A percentile compares a stretch with the other conserved stretches of the same genome.
These are phyloP conservation scores for Chrysopogon serrulatus DNA, from an alignment of 176 grass and related monocot genomes.

Conservation along the genomic window DNA sequence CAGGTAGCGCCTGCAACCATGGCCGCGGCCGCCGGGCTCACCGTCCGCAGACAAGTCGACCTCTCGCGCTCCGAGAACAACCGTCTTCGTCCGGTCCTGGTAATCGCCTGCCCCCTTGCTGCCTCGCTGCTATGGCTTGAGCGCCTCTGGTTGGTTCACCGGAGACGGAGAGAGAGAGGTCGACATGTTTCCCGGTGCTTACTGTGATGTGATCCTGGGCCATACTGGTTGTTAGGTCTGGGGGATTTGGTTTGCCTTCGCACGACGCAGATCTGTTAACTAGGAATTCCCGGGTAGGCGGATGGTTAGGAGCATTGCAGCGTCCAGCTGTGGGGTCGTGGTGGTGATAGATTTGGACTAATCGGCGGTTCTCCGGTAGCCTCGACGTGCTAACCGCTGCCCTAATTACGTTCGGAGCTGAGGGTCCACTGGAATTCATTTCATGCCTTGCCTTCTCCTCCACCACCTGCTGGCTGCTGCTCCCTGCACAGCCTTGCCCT, in stretches of 20 bases:
- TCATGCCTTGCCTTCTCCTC: constrained; percentile 42
- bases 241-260: background rate
- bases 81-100: constrained; percentile 19
- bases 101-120: background rate
- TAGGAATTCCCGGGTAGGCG: constrained; percentile 1
- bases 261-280: constrained; percentile 28
- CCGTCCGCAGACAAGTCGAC: background rate
- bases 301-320: background rate
- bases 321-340: background rate
- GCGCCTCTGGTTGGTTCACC: background rate
- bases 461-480: constrained; percentile 27
- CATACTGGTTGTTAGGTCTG: constrained; percentile 25
- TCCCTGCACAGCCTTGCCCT: constrained; percentile 27
- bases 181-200: background rate
- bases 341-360: constrained; percentile 18
- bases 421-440: constrained; percentile 33
- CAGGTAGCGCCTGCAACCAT: background rate
- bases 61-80: background rate
- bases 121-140: background rate
- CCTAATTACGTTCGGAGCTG: constrained; percentile 15
- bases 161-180: background rate
- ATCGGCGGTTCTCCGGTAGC: constrained; percentile 18
- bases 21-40: background rate
- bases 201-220: constrained; percentile 24
- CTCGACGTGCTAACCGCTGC: constrained; percentile 68